phyloP scores from a whole-genome alignment of 1,139 yeast species.

The Kodamaea anthophila region DNA sequence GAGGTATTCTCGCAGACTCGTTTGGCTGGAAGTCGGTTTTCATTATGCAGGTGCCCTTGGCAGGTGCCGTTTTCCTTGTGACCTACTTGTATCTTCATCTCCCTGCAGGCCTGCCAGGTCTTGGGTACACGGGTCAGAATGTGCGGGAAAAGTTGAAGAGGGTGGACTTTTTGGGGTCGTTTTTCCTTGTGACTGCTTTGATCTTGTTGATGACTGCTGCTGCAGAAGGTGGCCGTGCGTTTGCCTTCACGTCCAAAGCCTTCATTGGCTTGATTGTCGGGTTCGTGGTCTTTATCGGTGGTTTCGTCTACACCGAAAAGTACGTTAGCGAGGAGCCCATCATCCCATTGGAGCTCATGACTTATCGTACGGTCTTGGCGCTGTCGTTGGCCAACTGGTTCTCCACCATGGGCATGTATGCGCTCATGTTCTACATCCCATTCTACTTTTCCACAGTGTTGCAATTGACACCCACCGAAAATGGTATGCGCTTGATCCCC shows the following conservation, averaged over 20 bases:
- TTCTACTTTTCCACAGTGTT: constrained; percentile 55
- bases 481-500: constrained; percentile 58
- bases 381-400: constrained; percentile 68
- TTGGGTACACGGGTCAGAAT: constrained; percentile 31
- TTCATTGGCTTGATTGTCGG: constrained; percentile 25
- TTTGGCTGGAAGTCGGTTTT: constrained; percentile 76
- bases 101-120: constrained; percentile 45
- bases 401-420: constrained; percentile 49
- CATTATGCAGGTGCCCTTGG: constrained; percentile 55
- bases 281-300: constrained; percentile 18
- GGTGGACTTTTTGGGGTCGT: constrained; percentile 71
- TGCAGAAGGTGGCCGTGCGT: constrained; percentile 58
- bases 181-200: constrained; percentile 51
- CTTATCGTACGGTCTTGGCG: constrained; percentile 53
- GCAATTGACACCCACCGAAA: constrained; percentile 49
- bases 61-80: constrained; percentile 42
- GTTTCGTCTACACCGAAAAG: constrained; percentile 48
- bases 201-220: constrained; percentile 56
- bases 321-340: constrained; percentile 61
- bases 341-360: constrained; percentile 51
- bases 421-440: constrained; percentile 58
- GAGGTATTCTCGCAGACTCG: constrained; percentile 65
- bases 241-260: constrained; percentile 30
- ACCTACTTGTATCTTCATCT: constrained; percentile 34
- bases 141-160: constrained; percentile 44